Base-by-base conservation (phyloP, 164 flowering plant species). In the Malania oleifera region DNA sequence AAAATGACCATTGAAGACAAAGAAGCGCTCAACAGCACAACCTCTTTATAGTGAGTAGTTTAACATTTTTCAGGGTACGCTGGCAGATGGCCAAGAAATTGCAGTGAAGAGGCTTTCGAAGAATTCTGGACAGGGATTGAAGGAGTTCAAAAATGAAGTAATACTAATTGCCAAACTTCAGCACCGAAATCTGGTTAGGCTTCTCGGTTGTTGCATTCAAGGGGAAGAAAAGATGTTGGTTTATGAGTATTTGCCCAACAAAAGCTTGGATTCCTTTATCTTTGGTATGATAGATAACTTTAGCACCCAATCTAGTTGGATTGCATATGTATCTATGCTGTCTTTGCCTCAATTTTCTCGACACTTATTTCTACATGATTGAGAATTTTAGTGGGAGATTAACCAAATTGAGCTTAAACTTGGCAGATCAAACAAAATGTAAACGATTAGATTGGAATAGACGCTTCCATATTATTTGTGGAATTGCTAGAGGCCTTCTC, bases 241-340 rank as follows among this genome's bases (percentile, higher is more conserved):
- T n/a, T 81, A 80, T 18, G 85, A 80, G 24, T 76, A 65, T 64
- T 69, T 77, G 80, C 72, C 70, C 0, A 75, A 80, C 67, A 69
- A 59, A 18, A 80, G 82, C 67, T 57, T 80, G 62, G 80, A 80
- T 54, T 18, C 17, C 6, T 50, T 69, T 15, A 48, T 73, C 29
- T 69, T 69, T 46, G 77, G 77, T 69, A 2, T 48, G 63, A 14
- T 8, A 50, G 26, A 26, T 18, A 6, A 1, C 25, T 35, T 38
- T 17, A n/a, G 0, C 15, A 6, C 4, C 40, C 8, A 24, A 35
- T 2, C 10, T 17, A 19, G n/a, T n/a, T n/a, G n/a, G n/a, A n/a
- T n/a, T n/a, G n/a, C n/a, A n/a, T n/a, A n/a, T n/a, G n/a, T n/a
- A n/a, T n/a, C n/a, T n/a, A n/a, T n/a, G n/a, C n/a, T n/a, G n/a